Evolutionary conservation across 345 rosid species (phyloP).

Genomic region (Gynandropsis gynandra): DNA sequence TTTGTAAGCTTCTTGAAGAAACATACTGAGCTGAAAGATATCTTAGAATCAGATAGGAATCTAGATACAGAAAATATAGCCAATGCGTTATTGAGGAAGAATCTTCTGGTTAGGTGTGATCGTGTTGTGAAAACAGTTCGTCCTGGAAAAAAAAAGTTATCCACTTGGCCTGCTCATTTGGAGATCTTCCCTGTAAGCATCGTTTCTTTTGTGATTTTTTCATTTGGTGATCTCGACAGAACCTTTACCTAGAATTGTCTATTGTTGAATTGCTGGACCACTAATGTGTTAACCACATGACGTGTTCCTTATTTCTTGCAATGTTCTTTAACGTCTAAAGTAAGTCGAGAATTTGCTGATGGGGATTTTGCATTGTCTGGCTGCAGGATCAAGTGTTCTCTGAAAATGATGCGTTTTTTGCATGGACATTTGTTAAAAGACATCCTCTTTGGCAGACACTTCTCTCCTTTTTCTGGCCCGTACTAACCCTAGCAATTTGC

Average conservation of each 20-base stretch:
- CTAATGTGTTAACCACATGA: no score
- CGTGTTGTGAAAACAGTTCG: constrained; percentile 97
- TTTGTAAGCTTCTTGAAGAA: constrained; percentile 70
- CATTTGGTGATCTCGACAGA: not conserved
- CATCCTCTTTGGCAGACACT: constrained; percentile 95
- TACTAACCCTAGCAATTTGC: constrained; percentile 91
- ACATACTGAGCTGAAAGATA: constrained; percentile 72
- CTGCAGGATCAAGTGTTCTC: constrained; percentile 90
- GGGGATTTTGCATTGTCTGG: not conserved
- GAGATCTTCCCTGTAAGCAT: constrained; percentile 82
- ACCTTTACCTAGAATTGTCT: no score
- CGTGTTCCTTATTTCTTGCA: no score
- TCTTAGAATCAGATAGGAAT: constrained; percentile 62
- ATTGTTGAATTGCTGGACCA: no score
- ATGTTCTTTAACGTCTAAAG: no score
- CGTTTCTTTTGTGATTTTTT: not conserved
- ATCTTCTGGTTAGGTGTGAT: constrained; percentile 90
- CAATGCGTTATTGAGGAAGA: constrained; percentile 66
- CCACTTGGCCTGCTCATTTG: constrained; percentile 99
- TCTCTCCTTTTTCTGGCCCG: constrained; percentile 96
- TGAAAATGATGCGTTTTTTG: constrained; percentile 88
- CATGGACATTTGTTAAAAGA: constrained; percentile 87
- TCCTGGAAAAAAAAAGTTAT: constrained; percentile 93
- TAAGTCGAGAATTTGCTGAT: no score
- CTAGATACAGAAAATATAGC: constrained; percentile 85